phyloP scores from a whole-genome alignment of 1,139 yeast genomes.

The Yamadazyma triangularis region DNA sequence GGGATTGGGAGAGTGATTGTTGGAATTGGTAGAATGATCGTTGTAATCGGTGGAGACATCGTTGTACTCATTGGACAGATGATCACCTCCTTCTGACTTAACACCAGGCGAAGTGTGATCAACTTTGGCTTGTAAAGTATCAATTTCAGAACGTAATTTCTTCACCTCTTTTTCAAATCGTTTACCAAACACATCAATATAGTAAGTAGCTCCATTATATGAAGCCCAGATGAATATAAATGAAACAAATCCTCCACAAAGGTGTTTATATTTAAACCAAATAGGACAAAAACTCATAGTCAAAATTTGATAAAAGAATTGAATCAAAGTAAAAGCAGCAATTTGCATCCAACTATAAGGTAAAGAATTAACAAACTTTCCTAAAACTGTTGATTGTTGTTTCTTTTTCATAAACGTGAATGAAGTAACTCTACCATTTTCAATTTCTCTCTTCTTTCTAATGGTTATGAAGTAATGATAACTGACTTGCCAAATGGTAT shows the following conservation, averaged over 20 bases:
- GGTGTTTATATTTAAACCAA: slow-evolving; percentile 67
- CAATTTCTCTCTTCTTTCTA: slow-evolving; percentile 71
- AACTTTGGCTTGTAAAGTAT: slow-evolving; percentile 50
- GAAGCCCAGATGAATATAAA: slow-evolving; percentile 75
- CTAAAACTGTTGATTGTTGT: slow-evolving; percentile 60
- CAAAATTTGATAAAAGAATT: slow-evolving; percentile 79
- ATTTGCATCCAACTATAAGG: slow-evolving; percentile 84
- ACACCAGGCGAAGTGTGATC: slow-evolving; percentile 26
- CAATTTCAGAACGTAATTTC: slow-evolving; percentile 65
- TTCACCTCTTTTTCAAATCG: slow-evolving; percentile 79
- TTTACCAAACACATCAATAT: slow-evolving; percentile 86
- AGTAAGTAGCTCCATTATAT: slow-evolving; percentile 92
- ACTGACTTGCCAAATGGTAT: slow-evolving; percentile 84
- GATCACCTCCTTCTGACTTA: slow-evolving; percentile 13
- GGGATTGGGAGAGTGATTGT: no score
- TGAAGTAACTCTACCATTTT: slow-evolving; percentile 82
- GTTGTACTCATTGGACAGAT: not conserved
- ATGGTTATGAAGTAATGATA: slow-evolving; percentile 93
- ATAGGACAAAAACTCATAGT: slow-evolving; percentile 89
- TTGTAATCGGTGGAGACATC: not conserved
- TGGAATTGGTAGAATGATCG: not conserved
- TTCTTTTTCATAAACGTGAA: slow-evolving; percentile 78
- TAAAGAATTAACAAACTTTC: slow-evolving; percentile 73
- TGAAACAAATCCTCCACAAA: slow-evolving; percentile 66
- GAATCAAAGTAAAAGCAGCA: slow-evolving; percentile 78